Evolutionary conservation across 345 rosid species (phyloP).

Genomic region (Limnanthes douglasii): DNA sequence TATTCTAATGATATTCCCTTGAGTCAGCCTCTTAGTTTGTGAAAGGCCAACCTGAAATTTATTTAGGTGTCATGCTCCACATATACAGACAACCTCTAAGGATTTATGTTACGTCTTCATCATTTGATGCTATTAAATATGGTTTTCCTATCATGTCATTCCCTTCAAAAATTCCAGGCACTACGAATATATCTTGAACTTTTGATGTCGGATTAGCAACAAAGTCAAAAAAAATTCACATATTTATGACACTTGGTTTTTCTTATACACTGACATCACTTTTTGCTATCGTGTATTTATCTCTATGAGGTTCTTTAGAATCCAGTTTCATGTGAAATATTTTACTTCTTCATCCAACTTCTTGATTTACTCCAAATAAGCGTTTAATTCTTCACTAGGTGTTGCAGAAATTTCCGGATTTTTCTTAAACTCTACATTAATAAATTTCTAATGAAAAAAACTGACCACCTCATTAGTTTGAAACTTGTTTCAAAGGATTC

Average conservation of each 20-base stretch:
- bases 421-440: too few species aligned
- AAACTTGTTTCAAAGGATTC: conserved; percentile 16
- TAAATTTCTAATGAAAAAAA: conserved; percentile 13
- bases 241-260: conserved; percentile 7
- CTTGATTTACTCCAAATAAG: conserved; percentile 47
- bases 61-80: too few species aligned
- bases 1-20: too few species aligned
- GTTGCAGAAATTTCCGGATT: too few species aligned
- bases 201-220: conserved; percentile 13
- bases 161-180: conserved; percentile 9
- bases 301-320: conserved; percentile 13
- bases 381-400: conserved; percentile 15
- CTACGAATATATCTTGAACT: conserved; percentile 45
- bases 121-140: neutral
- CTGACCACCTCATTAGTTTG: conserved; percentile 20
- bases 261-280: conserved; percentile 12
- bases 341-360: conserved; percentile 34
- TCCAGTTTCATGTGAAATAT: too few species aligned
- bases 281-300: conserved; percentile 8
- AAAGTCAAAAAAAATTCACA: conserved; percentile 8
- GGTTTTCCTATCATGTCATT: conserved; percentile 11
- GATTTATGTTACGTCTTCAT: conserved; percentile 22
- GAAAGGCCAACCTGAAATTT: too few species aligned
- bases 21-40: too few species aligned
- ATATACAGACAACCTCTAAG: too few species aligned